phyloP scores from a whole-genome alignment of 768 basidiomycete genomes.

The Pleurotus tuoliensis region DNA sequence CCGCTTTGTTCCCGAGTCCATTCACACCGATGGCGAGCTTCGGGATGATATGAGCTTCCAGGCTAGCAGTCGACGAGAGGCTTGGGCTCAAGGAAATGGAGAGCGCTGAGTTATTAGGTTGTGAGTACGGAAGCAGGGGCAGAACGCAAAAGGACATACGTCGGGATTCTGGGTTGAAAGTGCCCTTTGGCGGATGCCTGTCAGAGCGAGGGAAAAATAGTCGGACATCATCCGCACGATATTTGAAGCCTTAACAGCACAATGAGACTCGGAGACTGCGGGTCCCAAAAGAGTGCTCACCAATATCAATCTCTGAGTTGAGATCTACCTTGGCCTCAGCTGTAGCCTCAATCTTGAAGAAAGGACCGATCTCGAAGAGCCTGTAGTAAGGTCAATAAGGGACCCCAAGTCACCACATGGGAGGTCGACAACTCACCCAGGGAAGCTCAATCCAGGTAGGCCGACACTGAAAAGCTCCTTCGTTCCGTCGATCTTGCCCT shows the following conservation, averaged over 20 bases:
- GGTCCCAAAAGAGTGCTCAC: background rate
- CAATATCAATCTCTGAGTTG: slow-evolving; percentile 25
- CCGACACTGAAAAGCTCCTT: slow-evolving; percentile 24
- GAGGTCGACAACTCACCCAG: slow-evolving; percentile 21
- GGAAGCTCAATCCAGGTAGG: slow-evolving; percentile 27
- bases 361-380: slow-evolving; percentile 34
- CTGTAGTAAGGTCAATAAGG: background rate
- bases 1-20: slow-evolving; percentile 7
- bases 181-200: slow-evolving; percentile 18
- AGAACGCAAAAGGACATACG: slow-evolving; percentile 19
- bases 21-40: slow-evolving; percentile 3
- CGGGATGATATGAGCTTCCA: slow-evolving; percentile 35
- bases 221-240: slow-evolving; percentile 25
- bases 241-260: slow-evolving; percentile 18
- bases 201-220: slow-evolving; percentile 32
- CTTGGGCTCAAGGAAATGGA: slow-evolving; percentile 27
- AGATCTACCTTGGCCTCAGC: slow-evolving; percentile 25
- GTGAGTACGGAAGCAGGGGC: background rate
- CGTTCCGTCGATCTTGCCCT: slow-evolving; percentile 21
- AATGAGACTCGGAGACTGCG: background rate
- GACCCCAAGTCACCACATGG: background rate
- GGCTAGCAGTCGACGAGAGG: slow-evolving; percentile 20
- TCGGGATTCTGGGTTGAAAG: slow-evolving; percentile 22
- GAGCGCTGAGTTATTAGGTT: slow-evolving; percentile 15
- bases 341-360: slow-evolving; percentile 30